Conservation (phyloP, 192 early-diverging fungal species). For the Rhizoclosmatium globosum region DNA sequence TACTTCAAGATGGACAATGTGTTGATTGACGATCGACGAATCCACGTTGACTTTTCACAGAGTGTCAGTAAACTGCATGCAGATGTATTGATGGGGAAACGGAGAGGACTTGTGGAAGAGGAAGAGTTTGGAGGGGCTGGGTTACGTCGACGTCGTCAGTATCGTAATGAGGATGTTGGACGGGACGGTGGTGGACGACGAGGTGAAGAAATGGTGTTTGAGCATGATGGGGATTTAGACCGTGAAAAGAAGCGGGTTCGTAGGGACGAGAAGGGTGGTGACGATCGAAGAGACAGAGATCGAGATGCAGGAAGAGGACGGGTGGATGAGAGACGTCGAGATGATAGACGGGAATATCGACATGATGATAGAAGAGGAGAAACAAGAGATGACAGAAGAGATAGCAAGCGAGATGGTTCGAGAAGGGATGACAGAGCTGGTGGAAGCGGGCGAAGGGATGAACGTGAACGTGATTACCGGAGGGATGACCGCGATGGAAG, state of each 20-base stretch:
- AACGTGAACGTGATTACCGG: background rate
- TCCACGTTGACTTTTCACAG: slow-evolving; percentile 98
- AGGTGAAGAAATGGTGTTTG: slow-evolving; percentile 56
- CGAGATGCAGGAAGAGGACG: background rate
- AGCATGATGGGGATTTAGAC: slow-evolving; percentile 49
- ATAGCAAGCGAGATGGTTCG: background rate
- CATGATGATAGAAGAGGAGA: background rate
- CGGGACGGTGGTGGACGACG: slow-evolving; percentile 12
- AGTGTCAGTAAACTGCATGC: slow-evolving; percentile 85
- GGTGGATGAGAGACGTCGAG: background rate
- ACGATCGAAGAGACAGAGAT: background rate
- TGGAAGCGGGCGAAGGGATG: background rate
- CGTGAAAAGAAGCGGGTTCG: slow-evolving; percentile 42
- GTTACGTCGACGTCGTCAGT: slow-evolving; percentile 44
- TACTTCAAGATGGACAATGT: slow-evolving; percentile 98
- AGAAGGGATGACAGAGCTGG: background rate
- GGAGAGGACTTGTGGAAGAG: background rate
- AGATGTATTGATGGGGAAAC: slow-evolving; percentile 71
- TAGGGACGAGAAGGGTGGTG: background rate
- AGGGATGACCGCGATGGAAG: too few relatives aligned
- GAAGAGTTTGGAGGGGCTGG: slow-evolving; percentile 47
- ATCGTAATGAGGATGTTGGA: slow-evolving; percentile 36
- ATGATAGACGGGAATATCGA: background rate
- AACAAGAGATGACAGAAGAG: background rate
- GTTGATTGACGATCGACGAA: slow-evolving; percentile 92